Evolutionary conservation across 1,284 basidiomycete genomes (phyloP), one percentile per base, ranked within the genome.

Genomic region (Cryptococcus sp.): DNA sequence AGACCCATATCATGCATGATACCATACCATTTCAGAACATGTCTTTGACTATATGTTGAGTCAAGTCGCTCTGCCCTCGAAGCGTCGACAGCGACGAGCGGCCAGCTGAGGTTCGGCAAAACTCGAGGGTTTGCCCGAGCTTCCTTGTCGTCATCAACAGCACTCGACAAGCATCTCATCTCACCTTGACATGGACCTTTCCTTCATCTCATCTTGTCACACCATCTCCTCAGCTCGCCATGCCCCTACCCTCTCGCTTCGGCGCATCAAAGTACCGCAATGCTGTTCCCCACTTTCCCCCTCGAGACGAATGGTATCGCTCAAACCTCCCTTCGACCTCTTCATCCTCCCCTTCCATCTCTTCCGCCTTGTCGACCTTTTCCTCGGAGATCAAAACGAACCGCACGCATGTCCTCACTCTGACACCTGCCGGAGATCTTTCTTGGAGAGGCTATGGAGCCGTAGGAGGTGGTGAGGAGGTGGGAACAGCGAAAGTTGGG

Each of bases 231-330:
- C 18, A 22, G 5, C 12, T 21, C 47, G 28, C 32, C 11, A 63
- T 65, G 61, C 43, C 59, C 11, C 53, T 48, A 34, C 18, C 37
- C 22, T 52, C 54, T 10, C 60, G 60, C 43, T 71, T 71, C 50
- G 66, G 66, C 11, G 66, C 66, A 2, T 65, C 66, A 18, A 71
- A 71, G 43, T 71, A 63, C 53, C 62, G 67, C 23, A 71, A 71
- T 38, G 62, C 69, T 3, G 51, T 62, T 3, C 54, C 61, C 1
- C 43, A 51, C 35, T 44, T 59, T 1, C 62, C 65, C 0, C 21
- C 48, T 11, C 48, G 59, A 23, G 65, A 66, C 38, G 59, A 54
- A 42, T 71, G 65, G 62, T 65, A 64, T 42, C 61, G 67, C 40
- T 25, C 44, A 5, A 19, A 45, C 21, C 52, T 68, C 6, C 60